These are phyloP conservation scores for Auriscalpium vulgare DNA, from an alignment of 768 basidiomycete genomes.

Conservation along the genomic window DNA sequence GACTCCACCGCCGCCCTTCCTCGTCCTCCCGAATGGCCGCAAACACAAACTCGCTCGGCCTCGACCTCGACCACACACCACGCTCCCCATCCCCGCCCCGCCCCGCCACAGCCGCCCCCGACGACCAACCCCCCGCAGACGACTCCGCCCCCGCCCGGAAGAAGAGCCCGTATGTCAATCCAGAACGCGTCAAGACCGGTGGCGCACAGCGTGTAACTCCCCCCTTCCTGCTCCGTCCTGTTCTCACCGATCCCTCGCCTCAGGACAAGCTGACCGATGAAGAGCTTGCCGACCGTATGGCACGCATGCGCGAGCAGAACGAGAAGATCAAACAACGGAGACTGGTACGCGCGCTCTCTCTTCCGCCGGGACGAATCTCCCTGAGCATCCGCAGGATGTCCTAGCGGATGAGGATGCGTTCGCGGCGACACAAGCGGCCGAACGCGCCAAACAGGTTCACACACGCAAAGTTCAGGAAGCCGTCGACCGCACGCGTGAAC, in stretches of 20 bases:
- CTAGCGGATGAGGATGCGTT: slow-evolving; percentile 78
- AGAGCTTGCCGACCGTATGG: slow-evolving; percentile 62
- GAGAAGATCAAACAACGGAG: slow-evolving; percentile 69
- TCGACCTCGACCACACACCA: slow-evolving; percentile 50
- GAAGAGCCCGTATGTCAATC: slow-evolving; percentile 73
- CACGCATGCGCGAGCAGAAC: slow-evolving; percentile 62
- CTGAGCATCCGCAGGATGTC: slow-evolving; percentile 46
- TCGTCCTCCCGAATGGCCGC: slow-evolving; percentile 14
- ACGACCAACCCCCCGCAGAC: slow-evolving; percentile 5
- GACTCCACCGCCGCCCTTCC: not conserved
- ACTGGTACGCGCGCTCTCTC: slow-evolving; percentile 32
- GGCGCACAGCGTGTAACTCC: slow-evolving; percentile 58
- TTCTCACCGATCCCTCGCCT: not conserved
- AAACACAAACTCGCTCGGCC: slow-evolving; percentile 57
- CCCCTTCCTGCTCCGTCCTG: not conserved
- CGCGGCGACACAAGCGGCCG: slow-evolving; percentile 52
- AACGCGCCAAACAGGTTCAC: slow-evolving; percentile 49
- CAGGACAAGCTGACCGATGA: slow-evolving; percentile 68
- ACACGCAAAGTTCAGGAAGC: slow-evolving; percentile 60
- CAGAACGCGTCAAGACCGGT: slow-evolving; percentile 78
- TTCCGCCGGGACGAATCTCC: not conserved
- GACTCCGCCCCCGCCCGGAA: slow-evolving; percentile 27
- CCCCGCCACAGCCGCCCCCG: slow-evolving; percentile 3
- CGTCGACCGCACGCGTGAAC: slow-evolving; percentile 63
- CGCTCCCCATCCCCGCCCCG: slow-evolving; percentile 24